Conservation (phyloP, 2,329 filamentous ascomycete species). For the Talaromyces sp. region DNA sequence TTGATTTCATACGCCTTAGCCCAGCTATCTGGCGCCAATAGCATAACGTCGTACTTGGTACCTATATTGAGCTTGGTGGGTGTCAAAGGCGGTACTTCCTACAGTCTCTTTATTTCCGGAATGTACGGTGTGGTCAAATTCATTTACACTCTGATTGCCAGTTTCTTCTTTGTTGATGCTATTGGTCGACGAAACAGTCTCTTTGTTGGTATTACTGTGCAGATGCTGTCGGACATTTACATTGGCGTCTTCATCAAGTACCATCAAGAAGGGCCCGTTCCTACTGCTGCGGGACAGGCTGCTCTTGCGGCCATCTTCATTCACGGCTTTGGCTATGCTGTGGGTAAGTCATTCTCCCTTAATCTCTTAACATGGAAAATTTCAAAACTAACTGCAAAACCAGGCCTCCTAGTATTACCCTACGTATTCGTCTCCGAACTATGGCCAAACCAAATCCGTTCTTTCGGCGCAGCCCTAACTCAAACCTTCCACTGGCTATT, state of each 20-base stretch:
- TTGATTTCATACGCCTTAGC: conserved; percentile 42
- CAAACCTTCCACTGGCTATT: conserved; percentile 48
- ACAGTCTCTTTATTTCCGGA: conserved; percentile 41
- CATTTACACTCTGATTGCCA: conserved; percentile 42
- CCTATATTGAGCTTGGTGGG: conserved; percentile 45
- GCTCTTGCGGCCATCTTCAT: conserved; percentile 49
- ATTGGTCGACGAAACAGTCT: conserved; percentile 43
- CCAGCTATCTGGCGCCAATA: conserved; percentile 48
- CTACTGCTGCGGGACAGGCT: conserved; percentile 34
- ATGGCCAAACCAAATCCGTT: conserved; percentile 49
- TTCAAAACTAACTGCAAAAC: not conserved
- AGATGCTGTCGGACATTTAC: conserved; percentile 46
- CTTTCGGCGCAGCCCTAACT: conserved; percentile 44
- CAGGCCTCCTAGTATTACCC: conserved; percentile 42
- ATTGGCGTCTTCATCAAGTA: conserved; percentile 44
- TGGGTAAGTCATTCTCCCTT: conserved; percentile 30
- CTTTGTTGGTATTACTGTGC: conserved; percentile 38
- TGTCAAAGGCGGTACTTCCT: conserved; percentile 24
- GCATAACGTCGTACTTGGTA: conserved; percentile 47
- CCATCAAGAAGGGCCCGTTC: conserved; percentile 27
- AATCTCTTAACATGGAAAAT: not conserved
- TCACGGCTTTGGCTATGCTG: conserved; percentile 48
- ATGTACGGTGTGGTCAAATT: conserved; percentile 50
- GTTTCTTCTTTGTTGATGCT: conserved; percentile 48
- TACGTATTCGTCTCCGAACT: conserved; percentile 49